Conservation (phyloP, 495 filamentous ascomycete species). For the Thermochaetoides thermophila region DNA sequence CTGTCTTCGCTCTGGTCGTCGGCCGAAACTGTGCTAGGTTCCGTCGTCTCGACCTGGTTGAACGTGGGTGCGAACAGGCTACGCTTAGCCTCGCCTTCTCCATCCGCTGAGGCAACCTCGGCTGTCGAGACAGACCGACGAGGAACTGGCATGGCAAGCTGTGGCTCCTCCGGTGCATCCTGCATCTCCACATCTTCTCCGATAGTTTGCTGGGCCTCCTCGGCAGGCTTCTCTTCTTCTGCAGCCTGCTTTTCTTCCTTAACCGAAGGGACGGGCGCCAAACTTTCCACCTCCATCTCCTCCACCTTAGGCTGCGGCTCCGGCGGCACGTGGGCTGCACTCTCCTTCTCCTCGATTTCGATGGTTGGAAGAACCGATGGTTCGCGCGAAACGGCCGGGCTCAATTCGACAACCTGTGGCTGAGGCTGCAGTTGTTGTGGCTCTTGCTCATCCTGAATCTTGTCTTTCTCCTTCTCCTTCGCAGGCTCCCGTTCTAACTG, state of each 20-base stretch:
- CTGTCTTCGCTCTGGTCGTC: conserved; percentile 38
- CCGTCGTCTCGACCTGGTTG: conserved; percentile 6
- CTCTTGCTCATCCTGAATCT: conserved; percentile 7
- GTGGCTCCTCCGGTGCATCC: conserved; percentile 25
- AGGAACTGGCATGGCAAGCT: conserved; percentile 28
- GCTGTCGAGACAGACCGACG: conserved; percentile 30
- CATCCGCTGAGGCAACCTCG: not conserved
- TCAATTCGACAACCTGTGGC: too few relatives aligned
- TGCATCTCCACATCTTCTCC: conserved; percentile 27
- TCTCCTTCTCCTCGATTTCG: conserved; percentile 17
- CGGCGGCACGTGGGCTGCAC: conserved; percentile 2
- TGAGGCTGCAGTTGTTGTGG: conserved; percentile 4
- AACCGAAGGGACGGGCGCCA: conserved; percentile 14
- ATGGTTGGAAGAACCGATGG: conserved; percentile 13
- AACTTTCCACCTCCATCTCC: conserved; percentile 23
- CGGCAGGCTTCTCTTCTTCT: not conserved
- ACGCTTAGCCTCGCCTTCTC: too few relatives aligned
- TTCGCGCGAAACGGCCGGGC: too few relatives aligned
- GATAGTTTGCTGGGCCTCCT: not conserved
- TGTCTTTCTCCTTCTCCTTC: not conserved
- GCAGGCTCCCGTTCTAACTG: too few relatives aligned
- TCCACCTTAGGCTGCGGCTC: conserved; percentile 25
- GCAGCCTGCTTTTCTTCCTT: conserved; percentile 9
- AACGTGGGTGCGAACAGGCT: conserved; percentile 8
- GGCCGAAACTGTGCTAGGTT: conserved; percentile 9